Base-by-base conservation (phyloP, 108 stramenopile species). In the Aurantiochytrium sp. region DNA sequence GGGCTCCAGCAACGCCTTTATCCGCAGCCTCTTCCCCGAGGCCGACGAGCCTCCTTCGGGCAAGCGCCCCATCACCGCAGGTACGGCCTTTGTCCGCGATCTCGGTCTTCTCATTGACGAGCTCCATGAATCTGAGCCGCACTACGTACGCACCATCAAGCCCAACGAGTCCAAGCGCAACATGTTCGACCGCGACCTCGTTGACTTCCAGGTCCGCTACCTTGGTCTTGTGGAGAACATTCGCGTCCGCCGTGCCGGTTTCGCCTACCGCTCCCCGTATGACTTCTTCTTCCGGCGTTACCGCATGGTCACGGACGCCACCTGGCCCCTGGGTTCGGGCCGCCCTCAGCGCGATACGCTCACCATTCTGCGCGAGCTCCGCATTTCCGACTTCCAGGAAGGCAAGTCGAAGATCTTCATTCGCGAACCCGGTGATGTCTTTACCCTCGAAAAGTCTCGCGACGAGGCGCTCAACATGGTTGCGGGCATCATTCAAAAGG, bases 1-100 rank as follows among this genome's bases (percentile, higher is more conserved):
- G 88, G 95, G 95, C 60, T 96, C 97, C 58, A 93, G 94, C 5
- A 93, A 90, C 58, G 90, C 94, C 42, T 95, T 97, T 59, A 94
- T 97, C 45, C 92, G 94, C 89, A 94, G 94, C 60, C 94, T 96
- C 14, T 97, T 96, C 76, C 76, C 76, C 49, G 87, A 58, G 87
- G 87, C 25, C 60, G 43, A 88, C 58, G 42, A 57, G 28, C 58
- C 25, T 10, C 58, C 47, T 58, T 88, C 16, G 64, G 42, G n/a
- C 59, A 87, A 88, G 90, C 60, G 88, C 44, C 91, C 91, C 29
- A 88, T 60, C 5, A 90, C 91, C 55, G 88, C 91, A 19, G 91
- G 92, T 60, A 76, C 88, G 12, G 92, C 92, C 89, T 93, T 92
- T 90, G 91, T 91, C 89, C 60, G 64, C 47, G 89, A 93, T 76